phyloP scores from a whole-genome alignment of 2,329 filamentous ascomycete genomes.

The Pyrenochaeta sp. region DNA sequence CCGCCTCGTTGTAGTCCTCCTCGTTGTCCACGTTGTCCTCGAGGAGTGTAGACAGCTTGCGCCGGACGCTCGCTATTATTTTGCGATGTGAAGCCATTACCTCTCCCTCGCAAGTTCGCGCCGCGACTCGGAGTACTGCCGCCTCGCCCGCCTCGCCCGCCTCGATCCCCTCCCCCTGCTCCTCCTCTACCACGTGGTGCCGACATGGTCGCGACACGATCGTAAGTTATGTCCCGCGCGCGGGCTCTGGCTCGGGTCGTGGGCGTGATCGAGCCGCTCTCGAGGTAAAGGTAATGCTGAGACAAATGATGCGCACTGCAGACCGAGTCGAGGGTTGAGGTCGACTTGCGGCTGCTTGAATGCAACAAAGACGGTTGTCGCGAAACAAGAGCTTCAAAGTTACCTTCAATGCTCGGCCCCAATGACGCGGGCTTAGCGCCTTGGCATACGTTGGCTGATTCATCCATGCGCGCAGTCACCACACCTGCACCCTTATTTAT shows the following conservation, averaged over 20 bases:
- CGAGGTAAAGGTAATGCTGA: not conserved
- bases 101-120: conserved; percentile 23
- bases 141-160: conserved; percentile 25
- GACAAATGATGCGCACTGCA: conserved; percentile 6
- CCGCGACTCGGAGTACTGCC: conserved; percentile 13
- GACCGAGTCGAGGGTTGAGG: conserved; percentile 25
- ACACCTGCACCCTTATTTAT: not conserved
- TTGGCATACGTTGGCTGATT: conserved; percentile 15
- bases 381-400: conserved; percentile 21
- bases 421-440: conserved; percentile 22
- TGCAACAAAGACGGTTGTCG: conserved; percentile 29
- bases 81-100: conserved; percentile 20
- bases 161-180: conserved; percentile 18
- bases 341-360: conserved; percentile 30
- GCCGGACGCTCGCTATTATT: conserved; percentile 18
- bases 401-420: conserved; percentile 9
- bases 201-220: conserved; percentile 38
- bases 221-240: conserved; percentile 17
- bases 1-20: conserved; percentile 5
- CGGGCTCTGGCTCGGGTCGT: not conserved
- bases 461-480: conserved; percentile 1
- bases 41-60: conserved; percentile 14
- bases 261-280: not conserved
- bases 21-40: conserved; percentile 6
- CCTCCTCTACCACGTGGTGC: conserved; percentile 28